These are phyloP conservation scores for Penicillium ochrochloron DNA, from an alignment of 495 filamentous ascomycete genomes.

Conservation along the genomic window DNA sequence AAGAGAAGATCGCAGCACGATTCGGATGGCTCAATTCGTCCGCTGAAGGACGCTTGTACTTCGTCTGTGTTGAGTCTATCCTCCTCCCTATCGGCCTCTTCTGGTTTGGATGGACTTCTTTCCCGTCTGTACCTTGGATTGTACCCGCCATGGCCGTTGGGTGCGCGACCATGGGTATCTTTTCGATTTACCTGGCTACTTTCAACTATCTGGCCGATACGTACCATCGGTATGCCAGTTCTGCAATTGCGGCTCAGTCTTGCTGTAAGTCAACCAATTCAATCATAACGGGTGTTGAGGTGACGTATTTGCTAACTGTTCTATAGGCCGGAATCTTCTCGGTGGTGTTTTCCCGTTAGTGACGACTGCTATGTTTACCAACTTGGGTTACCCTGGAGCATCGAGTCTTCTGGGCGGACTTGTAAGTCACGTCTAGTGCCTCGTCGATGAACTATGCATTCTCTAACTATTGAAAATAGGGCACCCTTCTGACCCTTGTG, in stretches of 20 bases:
- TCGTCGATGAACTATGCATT: neutral
- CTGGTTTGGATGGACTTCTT: conserved; percentile 80
- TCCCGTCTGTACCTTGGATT: conserved; percentile 73
- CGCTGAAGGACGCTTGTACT: conserved; percentile 83
- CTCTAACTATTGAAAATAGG: conserved; percentile 37
- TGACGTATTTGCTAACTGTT: conserved; percentile 1
- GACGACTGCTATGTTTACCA: conserved; percentile 70
- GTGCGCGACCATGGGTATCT: conserved; percentile 85
- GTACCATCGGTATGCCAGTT: conserved; percentile 83
- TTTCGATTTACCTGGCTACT: conserved; percentile 83
- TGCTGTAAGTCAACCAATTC: conserved; percentile 55
- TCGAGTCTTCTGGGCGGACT: conserved; percentile 78
- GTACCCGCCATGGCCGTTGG: conserved; percentile 71
- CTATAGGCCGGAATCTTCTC: conserved; percentile 72
- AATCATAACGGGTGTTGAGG: neutral
- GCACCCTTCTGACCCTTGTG: conserved; percentile 70
- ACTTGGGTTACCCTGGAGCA: conserved; percentile 72
- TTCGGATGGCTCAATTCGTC: conserved; percentile 53
- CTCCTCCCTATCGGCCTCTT: conserved; percentile 78
- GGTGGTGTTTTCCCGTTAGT: conserved; percentile 84
- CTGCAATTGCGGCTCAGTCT: conserved; percentile 84
- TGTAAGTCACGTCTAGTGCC: conserved; percentile 32
- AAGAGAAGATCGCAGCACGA: conserved; percentile 58
- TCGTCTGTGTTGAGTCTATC: conserved; percentile 73
- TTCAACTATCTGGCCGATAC: conserved; percentile 96